Evolutionary conservation across 2,329 filamentous ascomycete species (phyloP), one percentile per base, ranked within the genome.

Genomic region (Triangularia setosa): DNA sequence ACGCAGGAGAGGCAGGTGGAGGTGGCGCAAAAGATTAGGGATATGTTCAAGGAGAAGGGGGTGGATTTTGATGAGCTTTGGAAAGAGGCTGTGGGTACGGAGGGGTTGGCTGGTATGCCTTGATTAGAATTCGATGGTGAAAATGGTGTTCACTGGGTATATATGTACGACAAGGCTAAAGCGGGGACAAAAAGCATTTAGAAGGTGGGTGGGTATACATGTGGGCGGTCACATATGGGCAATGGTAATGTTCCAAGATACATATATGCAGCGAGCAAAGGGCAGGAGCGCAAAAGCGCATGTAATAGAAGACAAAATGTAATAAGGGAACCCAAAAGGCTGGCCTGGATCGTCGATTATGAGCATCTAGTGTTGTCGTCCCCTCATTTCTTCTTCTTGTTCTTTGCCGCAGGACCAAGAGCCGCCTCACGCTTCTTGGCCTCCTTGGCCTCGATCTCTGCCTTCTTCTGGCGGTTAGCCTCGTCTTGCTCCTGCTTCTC

Each of bases 41-140:
- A 87, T 44, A 80, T 95, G 74, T 96, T 97, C 74, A 82, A 88
- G 67, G 82, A 83, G 54, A 84, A 93, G 58, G 87, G 86, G 0
- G 84, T 97, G n/a, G 85, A 97, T 73, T 96, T 96, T 77, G 91
- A 94, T 67, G 80, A 84, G 64, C 86, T 97, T 62, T 92, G 92
- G 85, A 84, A 85, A 68, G 87, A 91, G 28, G 85, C 78, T n/a
- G 81, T 83, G 0, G 81, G 81, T 2, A 73, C 75, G 0, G 77
- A 79, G 12, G 71, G 73, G 7, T 63, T 75, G 4, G 67, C 70
- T 6, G 74, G 75, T 21, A 72, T 75, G 70, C 60, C 53, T 14
- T 65, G 25, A 58, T 27, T 67, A 35, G 54, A 55, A 27, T 5
- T 21, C 5, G 35, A 40, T 23, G 12, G 9, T n/a, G 35, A 40